Conservation (phyloP, 2,329 filamentous ascomycete species). For the Pseudocercospora fuligena region DNA sequence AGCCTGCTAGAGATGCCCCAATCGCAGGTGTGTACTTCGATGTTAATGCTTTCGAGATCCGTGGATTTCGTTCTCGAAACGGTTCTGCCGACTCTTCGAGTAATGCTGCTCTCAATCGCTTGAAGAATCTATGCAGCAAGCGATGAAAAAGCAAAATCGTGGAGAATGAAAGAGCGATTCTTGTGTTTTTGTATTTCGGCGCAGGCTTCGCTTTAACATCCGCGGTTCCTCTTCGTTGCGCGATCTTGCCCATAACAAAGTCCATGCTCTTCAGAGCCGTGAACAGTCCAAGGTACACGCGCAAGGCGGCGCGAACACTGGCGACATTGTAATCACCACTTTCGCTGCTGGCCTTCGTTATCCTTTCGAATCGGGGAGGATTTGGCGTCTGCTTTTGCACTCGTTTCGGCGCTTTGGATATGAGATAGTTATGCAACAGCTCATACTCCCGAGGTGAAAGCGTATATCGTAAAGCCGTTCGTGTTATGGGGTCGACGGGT, state of each 20-base stretch:
- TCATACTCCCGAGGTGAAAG: conserved; percentile 84
- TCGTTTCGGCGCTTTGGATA: conserved; percentile 68
- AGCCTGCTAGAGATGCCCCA: conserved; percentile 85
- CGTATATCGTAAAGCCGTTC: conserved; percentile 85
- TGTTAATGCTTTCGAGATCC: conserved; percentile 73
- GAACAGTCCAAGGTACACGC: conserved; percentile 50
- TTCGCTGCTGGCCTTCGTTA: conserved; percentile 41
- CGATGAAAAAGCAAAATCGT: conserved; percentile 87
- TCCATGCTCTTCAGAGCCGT: conserved; percentile 55
- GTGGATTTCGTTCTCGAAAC: conserved; percentile 82
- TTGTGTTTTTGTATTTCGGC: conserved; percentile 61
- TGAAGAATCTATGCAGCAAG: conserved; percentile 87
- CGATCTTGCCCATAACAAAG: conserved; percentile 44
- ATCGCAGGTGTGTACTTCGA: conserved; percentile 84
- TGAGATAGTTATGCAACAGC: conserved; percentile 78
- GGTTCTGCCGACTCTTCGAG: conserved; percentile 76
- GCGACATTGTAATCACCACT: conserved; percentile 52
- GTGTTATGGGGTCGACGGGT: conserved; percentile 70
- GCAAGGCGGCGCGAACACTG: conserved; percentile 51
- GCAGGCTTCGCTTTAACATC: conserved; percentile 14
- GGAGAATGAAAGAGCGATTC: conserved; percentile 81
- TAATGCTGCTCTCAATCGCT: conserved; percentile 75
- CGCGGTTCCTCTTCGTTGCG: conserved; percentile 36
- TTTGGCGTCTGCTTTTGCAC: conserved; percentile 59
- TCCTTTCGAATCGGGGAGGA: conserved; percentile 57